Percentiles rank a stretch among this genome's conserved stretches.
Conservation (phyloP, 768 basidiomycete genomes). For the Pisolithus albus region DNA sequence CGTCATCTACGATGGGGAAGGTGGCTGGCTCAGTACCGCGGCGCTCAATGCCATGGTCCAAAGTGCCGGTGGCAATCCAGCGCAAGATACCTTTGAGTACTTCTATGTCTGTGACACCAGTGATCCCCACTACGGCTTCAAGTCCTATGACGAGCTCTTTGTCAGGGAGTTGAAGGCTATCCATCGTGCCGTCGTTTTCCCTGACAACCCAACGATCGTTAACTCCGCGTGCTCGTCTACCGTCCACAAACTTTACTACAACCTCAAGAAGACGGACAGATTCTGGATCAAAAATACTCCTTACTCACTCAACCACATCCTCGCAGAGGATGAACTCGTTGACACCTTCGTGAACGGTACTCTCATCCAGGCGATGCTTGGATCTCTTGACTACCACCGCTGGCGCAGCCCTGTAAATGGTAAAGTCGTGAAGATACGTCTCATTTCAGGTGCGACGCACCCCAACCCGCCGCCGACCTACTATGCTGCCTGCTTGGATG, state of each 20-base stretch:
- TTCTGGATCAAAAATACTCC: too few relatives aligned
- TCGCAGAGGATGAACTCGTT: too few relatives aligned
- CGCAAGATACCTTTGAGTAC: constrained; percentile 23
- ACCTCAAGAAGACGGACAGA: constrained; percentile 11
- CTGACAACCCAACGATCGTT: constrained; percentile 30
- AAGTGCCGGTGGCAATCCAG: constrained; percentile 8
- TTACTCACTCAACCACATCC: too few relatives aligned
- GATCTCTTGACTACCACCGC: too few relatives aligned
- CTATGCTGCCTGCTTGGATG: too few relatives aligned
- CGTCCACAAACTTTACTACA: constrained; percentile 33
- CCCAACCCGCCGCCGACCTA: too few relatives aligned
- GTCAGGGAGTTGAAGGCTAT: constrained; percentile 33
- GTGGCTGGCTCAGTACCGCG: constrained; percentile 43
- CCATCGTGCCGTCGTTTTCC: constrained; percentile 33
- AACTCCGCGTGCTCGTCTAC: constrained; percentile 50
- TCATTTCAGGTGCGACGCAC: too few relatives aligned
- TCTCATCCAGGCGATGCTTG: too few relatives aligned
- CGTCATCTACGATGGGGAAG: constrained; percentile 5
- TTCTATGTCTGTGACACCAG: constrained; percentile 22
- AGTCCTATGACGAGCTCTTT: constrained; percentile 53
- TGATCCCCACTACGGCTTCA: constrained; percentile 42
- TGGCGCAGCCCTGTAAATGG: too few relatives aligned
- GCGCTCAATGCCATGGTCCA: constrained; percentile 17
- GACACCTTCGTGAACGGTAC: too few relatives aligned
- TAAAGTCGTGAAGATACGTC: too few relatives aligned